Evolutionary conservation across 2,329 filamentous ascomycete genomes (phyloP).

Genomic region (Diaporthe ilicicola): DNA sequence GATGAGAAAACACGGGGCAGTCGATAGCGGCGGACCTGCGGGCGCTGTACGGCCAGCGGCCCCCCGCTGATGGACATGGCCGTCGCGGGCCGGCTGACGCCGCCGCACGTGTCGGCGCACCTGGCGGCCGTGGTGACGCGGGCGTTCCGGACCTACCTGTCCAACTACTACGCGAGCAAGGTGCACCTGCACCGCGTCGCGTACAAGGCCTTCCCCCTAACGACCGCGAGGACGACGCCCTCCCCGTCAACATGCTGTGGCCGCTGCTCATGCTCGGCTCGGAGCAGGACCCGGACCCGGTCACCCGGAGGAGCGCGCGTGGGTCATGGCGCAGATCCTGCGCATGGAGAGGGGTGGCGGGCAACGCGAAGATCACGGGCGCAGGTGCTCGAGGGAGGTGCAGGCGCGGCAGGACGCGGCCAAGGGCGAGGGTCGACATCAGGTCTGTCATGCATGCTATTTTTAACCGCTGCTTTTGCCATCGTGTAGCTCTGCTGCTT

Average conservation of each 20-base stretch:
- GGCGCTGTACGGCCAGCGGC: constrained; percentile 58
- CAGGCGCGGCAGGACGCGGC: constrained; percentile 52
- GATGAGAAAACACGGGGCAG: constrained; percentile 61
- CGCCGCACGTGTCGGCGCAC: constrained; percentile 56
- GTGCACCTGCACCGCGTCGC: constrained; percentile 66
- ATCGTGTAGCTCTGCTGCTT: constrained; percentile 47
- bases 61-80: constrained; percentile 65
- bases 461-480: constrained; percentile 62
- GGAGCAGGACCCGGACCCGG: constrained; percentile 57
- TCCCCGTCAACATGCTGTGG: constrained; percentile 67
- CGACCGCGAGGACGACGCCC: constrained; percentile 50
- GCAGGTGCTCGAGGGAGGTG: constrained; percentile 54
- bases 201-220: constrained; percentile 61
- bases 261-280: constrained; percentile 63
- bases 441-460: constrained; percentile 56
- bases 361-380: constrained; percentile 54
- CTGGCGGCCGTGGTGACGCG: constrained; percentile 60
- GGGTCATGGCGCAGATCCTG: constrained; percentile 60
- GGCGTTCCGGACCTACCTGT: constrained; percentile 63
- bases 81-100: constrained; percentile 58
- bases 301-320: constrained; percentile 54
- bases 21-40: constrained; percentile 59
- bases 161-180: constrained; percentile 64
- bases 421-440: constrained; percentile 52
- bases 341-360: constrained; percentile 55